Evolutionary conservation across 2,329 filamentous ascomycete genomes (phyloP), one percentile per base, ranked within the genome.

Genomic region (Stemphylium beticola): DNA sequence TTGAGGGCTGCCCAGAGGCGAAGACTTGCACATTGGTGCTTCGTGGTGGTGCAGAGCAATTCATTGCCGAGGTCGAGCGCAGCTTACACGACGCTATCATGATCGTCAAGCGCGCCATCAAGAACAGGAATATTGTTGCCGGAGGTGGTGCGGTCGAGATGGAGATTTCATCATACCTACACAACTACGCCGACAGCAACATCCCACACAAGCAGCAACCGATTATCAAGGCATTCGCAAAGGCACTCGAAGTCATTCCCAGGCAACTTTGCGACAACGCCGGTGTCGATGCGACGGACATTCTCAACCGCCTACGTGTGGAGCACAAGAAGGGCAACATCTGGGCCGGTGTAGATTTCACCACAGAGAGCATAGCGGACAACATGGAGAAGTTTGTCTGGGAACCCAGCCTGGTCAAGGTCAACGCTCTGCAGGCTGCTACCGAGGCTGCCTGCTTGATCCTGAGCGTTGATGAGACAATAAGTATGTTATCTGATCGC

Each of bases 61-160:
- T 99, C 80, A 99, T 99, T 69, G 95, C 95, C 54, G 95, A 99
- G 78, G 95, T 97, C 1, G 95, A 99, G 82, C 91, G 95, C 62
- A 96, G 92, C 74, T 85, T 99, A 64, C 95, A 99, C 82, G 95
- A 99, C 72, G 95, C 95, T 67, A 98, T 99, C 79, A 99, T 99
- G 95, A 96, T 99, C 71, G 95, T 99, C 74, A 98, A 98, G 86
- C 92, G 96, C 58, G 92, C 95, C 24, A 92, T 98, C 78, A 92
- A 91, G 81, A 96, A 98, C 83, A 89, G 89, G 73, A 90, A 86
- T 74, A 96, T 99, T 64, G 95, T 99, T 22, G 95, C 93, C 40
- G 95, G 95, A 68, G 95, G 95, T 68, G 95, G 95, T 74, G 93
- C 95, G 15, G 87, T 84, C 69, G 95, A 99, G 83, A 98, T 99